Base-by-base conservation (phyloP, 306 rosid species). In the Cicer chorassanicum region DNA sequence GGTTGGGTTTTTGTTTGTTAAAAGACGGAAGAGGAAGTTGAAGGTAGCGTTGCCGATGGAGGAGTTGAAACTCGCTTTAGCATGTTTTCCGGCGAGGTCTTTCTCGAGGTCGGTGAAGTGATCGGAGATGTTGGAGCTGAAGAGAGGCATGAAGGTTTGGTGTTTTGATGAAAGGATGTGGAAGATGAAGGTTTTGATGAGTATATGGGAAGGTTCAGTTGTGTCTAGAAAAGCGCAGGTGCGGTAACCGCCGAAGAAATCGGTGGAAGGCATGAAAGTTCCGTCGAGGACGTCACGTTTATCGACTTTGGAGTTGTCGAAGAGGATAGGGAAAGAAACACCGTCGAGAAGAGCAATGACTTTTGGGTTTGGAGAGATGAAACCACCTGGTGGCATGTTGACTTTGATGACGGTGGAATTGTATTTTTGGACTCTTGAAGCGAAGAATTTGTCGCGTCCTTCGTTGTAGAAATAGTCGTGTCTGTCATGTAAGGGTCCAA, bases 341-440 rank as follows among this genome's bases (percentile, higher is more conserved):
- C 83, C 92, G 63, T 92, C 98, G 18, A 92, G 90, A 1, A 92
- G 83, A 2, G 86, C 84, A 29, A 92, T 13, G 78, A 90, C 98
- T 68, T 8, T 83, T 0, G 98, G 82, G 49, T 89, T 19, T 0
- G 85, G 60, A 5, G 98, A 57, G 8, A 86, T 86, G 87, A 90
- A 86, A 5, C 92, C 78, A 5, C 98, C 96, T 0, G 96, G 98
- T 0, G 98, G 98, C 93, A 90, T 88, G 84, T 92, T 92, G 60
- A 88, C 78, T 0, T 86, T 72, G 78, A 92, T 83, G 8, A 92
- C 93, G 0, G 98, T 90, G 79, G 98, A 88, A 0, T 78, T 38
- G 81, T 87, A 67, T 6, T 85, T 81, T 1, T 68, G 24, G 55
- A 92, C 61, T 9, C 91, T 54, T 2, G 74, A 1, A 11, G 70